Evolutionary conservation across 257 asterid genomes (phyloP), one percentile per base, ranked within the genome.

Genomic region (Rauvolfia tetraphylla): DNA sequence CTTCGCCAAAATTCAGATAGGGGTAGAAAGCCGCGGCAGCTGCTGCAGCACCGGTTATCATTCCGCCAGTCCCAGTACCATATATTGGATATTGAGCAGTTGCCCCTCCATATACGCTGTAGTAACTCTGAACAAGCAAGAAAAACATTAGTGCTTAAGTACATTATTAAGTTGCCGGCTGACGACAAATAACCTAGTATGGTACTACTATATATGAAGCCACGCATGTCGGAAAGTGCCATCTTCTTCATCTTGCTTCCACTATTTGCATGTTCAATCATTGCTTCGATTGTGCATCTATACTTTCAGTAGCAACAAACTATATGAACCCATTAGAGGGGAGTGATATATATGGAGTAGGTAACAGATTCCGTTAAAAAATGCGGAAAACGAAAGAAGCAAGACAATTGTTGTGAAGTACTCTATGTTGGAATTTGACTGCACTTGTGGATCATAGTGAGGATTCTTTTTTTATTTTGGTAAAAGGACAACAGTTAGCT

Each of bases 21-120:
- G 98, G 97, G 85, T 93, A 90, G 84, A 86, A 91, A 44, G 86
- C 85, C 12, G 86, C 89, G 0, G 90, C 87, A 0, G 88, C 89
- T 6, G 87, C 88, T 3, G 89, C 86, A 0, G 83, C 88, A 44
- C 86, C 85, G 1, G 95, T 76, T 63, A 89, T 72, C 83, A 92
- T 83, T 71, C 91, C 93, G 46, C 82, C 86, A 77, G 84, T 84
- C 62, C 96, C 92, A 41, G 85, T 80, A 65, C 96, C 95, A 39
- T 93, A 93, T 76, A 91, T 7, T 0, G 87, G 91, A 77, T 90
- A 93, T 81, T 90, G 97, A 51, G 88, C 82, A 49, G 81, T 73
- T 74, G 83, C 86, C 69, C 97, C 97, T 71, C 97, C 97, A 75
- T 91, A 91, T 79, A 91, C 44, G 23, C 91, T 88, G 75, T 93